Conservation (phyloP, 371 early-diverging fungal genomes). For the Mucor lusitanicus region DNA sequence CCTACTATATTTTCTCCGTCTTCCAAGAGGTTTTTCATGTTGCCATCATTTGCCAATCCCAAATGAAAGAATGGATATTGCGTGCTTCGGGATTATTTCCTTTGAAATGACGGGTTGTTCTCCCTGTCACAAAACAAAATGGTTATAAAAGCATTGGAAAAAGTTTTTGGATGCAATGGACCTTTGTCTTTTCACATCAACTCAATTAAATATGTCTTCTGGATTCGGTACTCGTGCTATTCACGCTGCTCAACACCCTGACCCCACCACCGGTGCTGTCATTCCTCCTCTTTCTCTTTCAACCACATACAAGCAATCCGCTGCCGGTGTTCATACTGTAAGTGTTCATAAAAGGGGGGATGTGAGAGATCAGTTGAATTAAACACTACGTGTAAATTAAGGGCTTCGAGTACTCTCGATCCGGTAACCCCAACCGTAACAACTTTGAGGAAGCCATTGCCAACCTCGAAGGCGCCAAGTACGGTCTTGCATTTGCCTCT, state of each 20-base stretch:
- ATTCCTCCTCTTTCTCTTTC: slow-evolving; percentile 95
- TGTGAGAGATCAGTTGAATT: neutral
- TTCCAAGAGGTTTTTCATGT: slow-evolving; percentile 6
- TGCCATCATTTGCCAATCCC: slow-evolving; percentile 24
- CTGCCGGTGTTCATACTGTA: slow-evolving; percentile 89
- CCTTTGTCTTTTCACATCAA: neutral
- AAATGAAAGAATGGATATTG: neutral
- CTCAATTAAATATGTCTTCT: slow-evolving; percentile 24
- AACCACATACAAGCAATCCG: slow-evolving; percentile 93
- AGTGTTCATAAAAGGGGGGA: slow-evolving; percentile 14
- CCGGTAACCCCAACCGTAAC: slow-evolving; percentile 92
- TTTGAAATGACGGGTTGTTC: slow-evolving; percentile 11
- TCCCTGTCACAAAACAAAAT: slow-evolving; percentile 23
- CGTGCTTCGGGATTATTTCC: slow-evolving; percentile 10
- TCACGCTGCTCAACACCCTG: slow-evolving; percentile 90
- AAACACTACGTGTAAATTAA: slow-evolving; percentile 21
- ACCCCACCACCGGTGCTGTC: slow-evolving; percentile 87
- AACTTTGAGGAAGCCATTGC: slow-evolving; percentile 93
- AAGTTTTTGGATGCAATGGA: neutral
- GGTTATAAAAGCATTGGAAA: slow-evolving; percentile 6
- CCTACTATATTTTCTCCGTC: neutral
- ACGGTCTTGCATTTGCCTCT: slow-evolving; percentile 93
- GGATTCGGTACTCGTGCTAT: slow-evolving; percentile 91
- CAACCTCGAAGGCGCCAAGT: slow-evolving; percentile 86
- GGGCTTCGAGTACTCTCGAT: slow-evolving; percentile 96